Evolutionary conservation across 345 rosid genomes (phyloP).

Genomic region (Hibiscus mutabilis): DNA sequence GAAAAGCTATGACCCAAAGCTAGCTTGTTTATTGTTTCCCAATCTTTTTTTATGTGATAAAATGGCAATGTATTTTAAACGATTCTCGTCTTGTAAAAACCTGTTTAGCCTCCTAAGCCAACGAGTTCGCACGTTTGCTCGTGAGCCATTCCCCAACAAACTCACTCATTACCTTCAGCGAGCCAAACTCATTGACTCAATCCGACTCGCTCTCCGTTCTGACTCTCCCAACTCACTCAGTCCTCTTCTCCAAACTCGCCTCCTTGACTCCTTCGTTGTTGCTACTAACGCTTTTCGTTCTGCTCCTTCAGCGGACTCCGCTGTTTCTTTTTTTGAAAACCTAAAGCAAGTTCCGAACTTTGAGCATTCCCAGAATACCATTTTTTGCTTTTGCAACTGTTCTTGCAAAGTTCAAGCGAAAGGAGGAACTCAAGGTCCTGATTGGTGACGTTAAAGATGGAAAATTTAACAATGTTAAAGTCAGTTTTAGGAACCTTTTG

Average conservation of each 20-base stretch:
- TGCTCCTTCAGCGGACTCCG: slow-evolving; percentile 59
- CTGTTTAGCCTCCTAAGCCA: slow-evolving; percentile 17
- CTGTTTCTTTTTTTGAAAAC: slow-evolving; percentile 43
- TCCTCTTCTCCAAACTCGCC: slow-evolving; percentile 38
- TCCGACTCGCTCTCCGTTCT: slow-evolving; percentile 69
- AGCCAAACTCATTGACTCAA: slow-evolving; percentile 64
- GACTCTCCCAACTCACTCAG: slow-evolving; percentile 25
- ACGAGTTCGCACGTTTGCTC: slow-evolving; percentile 46
- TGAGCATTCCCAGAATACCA: slow-evolving; percentile 38
- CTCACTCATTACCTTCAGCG: slow-evolving; percentile 65
- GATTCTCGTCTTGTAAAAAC: slow-evolving; percentile 20
- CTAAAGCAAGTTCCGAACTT: slow-evolving; percentile 31
- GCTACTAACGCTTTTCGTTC: slow-evolving; percentile 64
- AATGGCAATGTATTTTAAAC: slow-evolving; percentile 31
- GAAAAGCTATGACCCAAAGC: not conserved
- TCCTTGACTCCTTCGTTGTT: slow-evolving; percentile 45
- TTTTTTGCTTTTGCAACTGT: slow-evolving; percentile 61
- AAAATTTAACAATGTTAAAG: slow-evolving; percentile 33
- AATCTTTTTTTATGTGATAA: not conserved
- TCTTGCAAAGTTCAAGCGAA: slow-evolving; percentile 52
- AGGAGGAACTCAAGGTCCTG: slow-evolving; percentile 41
- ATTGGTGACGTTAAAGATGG: slow-evolving; percentile 42
- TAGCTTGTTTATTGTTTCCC: not conserved
- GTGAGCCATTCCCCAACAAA: slow-evolving; percentile 71
- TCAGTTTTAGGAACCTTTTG: slow-evolving; percentile 69